Evolutionary conservation across 768 basidiomycete species (phyloP).

Genomic region (Suillus variegatus): DNA sequence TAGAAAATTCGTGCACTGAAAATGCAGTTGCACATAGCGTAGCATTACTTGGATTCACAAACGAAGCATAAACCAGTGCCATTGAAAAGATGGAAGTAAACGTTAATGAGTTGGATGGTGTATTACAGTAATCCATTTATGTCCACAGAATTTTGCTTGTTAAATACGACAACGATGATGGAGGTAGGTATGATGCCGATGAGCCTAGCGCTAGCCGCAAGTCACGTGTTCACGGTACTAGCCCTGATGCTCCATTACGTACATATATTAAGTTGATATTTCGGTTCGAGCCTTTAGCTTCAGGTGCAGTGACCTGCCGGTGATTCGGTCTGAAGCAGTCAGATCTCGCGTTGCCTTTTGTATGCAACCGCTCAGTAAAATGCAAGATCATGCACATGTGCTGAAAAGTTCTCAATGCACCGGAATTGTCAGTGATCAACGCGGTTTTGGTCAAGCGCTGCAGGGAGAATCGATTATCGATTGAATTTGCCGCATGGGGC

Average conservation of each 20-base stretch:
- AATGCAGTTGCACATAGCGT: not conserved
- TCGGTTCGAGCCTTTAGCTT: not conserved
- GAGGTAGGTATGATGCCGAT: too few relatives aligned
- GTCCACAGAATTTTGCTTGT: not conserved
- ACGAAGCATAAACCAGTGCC: conserved; percentile 58
- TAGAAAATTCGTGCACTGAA: not conserved
- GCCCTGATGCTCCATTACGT: not conserved
- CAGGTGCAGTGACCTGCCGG: not conserved
- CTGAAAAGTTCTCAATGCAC: not conserved
- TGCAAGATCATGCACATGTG: not conserved
- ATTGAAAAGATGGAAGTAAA: conserved; percentile 50
- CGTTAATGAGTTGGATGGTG: conserved; percentile 48
- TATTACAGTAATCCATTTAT: conserved; percentile 3
- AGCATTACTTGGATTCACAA: conserved; percentile 15
- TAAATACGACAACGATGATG: too few relatives aligned
- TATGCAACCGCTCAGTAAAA: not conserved
- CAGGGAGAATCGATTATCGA: not conserved
- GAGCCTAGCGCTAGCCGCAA: too few relatives aligned
- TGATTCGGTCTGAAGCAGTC: not conserved
- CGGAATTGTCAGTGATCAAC: not conserved
- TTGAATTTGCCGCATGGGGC: not conserved
- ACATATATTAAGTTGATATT: not conserved
- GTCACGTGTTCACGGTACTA: not conserved
- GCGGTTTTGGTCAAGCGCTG: not conserved
- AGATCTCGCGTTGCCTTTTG: not conserved